Base-by-base conservation (phyloP, 2,329 filamentous ascomycete genomes). In the Verticillium klebahnii region DNA sequence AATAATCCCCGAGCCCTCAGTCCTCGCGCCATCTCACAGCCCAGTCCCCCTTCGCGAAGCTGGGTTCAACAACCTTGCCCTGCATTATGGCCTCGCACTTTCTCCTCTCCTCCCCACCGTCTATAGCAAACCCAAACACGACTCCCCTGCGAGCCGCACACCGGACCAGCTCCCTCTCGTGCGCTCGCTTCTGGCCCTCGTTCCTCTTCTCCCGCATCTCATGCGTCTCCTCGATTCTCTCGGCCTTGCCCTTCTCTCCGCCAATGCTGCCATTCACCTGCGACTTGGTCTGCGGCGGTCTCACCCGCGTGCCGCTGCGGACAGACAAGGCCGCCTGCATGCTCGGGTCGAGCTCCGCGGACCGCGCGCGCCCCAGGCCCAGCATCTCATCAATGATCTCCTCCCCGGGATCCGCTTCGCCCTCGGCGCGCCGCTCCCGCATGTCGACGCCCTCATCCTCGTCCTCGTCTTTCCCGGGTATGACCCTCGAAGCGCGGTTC, bases 21-120 rank as follows among this genome's bases (percentile, higher is more conserved):
- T 64, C 60, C 39, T 85, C 83, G 63, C 84, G 76, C 84, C 84
- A 87, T 63, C 83, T 69, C 12, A 87, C 77, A 0, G 76, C 77
- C 85, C 84, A 88, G 56, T 87, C 80, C 0, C 85, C 85, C 65
- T 87, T 88, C 0, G 84, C 84, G 70, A 82, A 88, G 62, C 82
- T 84, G 3, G 83, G 79, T 69, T 88, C 85, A 0, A 87, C 83
- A 3, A 87, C 81, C 55, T 77, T 78, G 1, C 82, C 83, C 50
- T 79, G 76, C 83, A 87, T 86, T 2, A 87, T 74, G 8, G 84
- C 85, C 70, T 88, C 85, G 62, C 84, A 86, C 65, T 82, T 79
- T 61, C 77, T 76, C 64, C 71, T 71, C 55, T 67, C 65, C 11
- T 66, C 63, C 61, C 65, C 60, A 58, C 59, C 63, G 1, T 62